These are phyloP conservation scores for Daedaleopsis nitida DNA, from an alignment of 768 basidiomycete species.

Conservation along the genomic window DNA sequence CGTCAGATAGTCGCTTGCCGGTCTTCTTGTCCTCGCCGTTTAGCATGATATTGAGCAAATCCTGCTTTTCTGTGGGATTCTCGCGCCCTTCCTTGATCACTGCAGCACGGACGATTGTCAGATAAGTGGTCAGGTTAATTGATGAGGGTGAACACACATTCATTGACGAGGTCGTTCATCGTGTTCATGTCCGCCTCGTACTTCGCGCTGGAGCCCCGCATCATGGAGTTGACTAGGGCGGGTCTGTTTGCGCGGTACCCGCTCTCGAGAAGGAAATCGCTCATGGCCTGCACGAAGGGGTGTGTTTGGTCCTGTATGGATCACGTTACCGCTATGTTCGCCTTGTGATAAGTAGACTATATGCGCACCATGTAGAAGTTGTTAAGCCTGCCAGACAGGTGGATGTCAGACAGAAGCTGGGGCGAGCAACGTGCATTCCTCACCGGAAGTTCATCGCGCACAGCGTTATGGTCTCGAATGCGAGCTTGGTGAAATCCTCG, in stretches of 20 bases:
- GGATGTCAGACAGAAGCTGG: conserved; percentile 1
- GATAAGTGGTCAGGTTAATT: too few species aligned
- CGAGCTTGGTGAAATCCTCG: conserved; percentile 50
- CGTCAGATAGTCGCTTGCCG: conserved; percentile 41
- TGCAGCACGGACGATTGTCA: conserved; percentile 15
- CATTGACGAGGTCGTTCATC: conserved; percentile 44
- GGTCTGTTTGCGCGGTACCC: conserved; percentile 39
- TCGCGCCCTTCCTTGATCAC: conserved; percentile 42
- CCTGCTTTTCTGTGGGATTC: conserved; percentile 42
- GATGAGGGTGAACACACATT: conserved; percentile 33
- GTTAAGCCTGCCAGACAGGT: conserved; percentile 38
- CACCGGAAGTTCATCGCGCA: conserved; percentile 46
- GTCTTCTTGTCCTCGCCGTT: conserved; percentile 47
- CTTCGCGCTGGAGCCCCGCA: conserved; percentile 38
- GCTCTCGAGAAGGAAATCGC: conserved; percentile 42
- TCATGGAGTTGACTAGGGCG: conserved; percentile 36
- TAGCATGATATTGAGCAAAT: conserved; percentile 50
- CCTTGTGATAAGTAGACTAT: not conserved
- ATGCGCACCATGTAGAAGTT: conserved; percentile 43
- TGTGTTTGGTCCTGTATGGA: conserved; percentile 34
- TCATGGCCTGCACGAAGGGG: conserved; percentile 44
- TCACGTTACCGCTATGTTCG: too few species aligned
- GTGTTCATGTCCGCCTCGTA: conserved; percentile 43
- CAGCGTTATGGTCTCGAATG: conserved; percentile 48
- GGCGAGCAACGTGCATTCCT: not conserved